These are phyloP conservation scores for Senecio squalidus DNA, from an alignment of 140 eudicot species.

Conservation along the genomic window DNA sequence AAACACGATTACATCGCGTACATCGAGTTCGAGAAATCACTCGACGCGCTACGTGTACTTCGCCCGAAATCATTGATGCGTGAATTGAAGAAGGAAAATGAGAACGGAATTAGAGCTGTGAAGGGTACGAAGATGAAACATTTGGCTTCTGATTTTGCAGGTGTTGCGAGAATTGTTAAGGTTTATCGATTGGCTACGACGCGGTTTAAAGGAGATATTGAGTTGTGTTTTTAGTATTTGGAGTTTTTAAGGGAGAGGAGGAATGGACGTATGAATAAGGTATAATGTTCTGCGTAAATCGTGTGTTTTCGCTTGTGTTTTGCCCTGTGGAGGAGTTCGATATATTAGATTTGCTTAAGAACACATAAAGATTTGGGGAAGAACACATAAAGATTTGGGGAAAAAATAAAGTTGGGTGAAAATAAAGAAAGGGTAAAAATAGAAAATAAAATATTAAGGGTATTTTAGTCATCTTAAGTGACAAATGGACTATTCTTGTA, in stretches of 20 bases:
- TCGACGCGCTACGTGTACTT: constrained; percentile 53
- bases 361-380: too few relatives aligned
- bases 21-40: constrained; percentile 67
- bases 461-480: too few relatives aligned
- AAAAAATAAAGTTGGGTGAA: too few relatives aligned
- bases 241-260: constrained; percentile 68
- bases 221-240: constrained; percentile 82
- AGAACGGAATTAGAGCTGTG: not conserved
- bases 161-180: constrained; percentile 58
- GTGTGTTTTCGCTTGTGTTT: not conserved
- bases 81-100: constrained; percentile 27
- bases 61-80: constrained; percentile 42
- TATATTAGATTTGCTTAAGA: too few relatives aligned
- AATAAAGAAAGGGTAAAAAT: too few relatives aligned
- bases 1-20: constrained; percentile 68
- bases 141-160: constrained; percentile 58
- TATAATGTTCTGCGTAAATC: not conserved
- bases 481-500: too few relatives aligned
- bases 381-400: too few relatives aligned
- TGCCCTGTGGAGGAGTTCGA: too few relatives aligned
- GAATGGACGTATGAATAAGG: constrained; percentile 83
- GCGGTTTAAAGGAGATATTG: constrained; percentile 80
- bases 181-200: constrained; percentile 67
- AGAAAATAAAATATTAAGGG: too few relatives aligned
- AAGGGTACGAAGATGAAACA: constrained; percentile 36